A percentile compares a stretch with the other conserved stretches of the same genome.
These are phyloP conservation scores for Aquilaria agallochum DNA, from an alignment of 441 rosid genomes.

Conservation along the genomic window DNA sequence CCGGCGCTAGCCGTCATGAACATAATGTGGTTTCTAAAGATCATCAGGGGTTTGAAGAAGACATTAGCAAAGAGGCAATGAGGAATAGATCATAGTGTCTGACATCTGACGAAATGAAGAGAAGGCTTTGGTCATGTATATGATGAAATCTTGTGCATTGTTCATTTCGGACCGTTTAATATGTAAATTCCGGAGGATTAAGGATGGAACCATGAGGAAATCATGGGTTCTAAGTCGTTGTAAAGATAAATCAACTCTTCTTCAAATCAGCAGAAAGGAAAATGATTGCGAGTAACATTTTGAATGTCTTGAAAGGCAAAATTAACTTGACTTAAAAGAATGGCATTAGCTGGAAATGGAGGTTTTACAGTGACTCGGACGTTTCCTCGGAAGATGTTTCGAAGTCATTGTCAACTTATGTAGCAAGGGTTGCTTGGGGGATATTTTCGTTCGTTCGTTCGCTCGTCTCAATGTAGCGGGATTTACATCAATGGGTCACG, in stretches of 20 bases:
- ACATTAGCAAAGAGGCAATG: slow-evolving; percentile 30
- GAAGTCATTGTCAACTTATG: no score
- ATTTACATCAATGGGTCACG: no score
- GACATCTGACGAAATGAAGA: not conserved
- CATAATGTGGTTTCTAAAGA: slow-evolving; percentile 42
- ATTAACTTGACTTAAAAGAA: no score
- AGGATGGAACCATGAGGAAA: not conserved
- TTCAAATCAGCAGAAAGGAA: no score
- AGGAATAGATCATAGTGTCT: not conserved
- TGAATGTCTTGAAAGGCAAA: no score
- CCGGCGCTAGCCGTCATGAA: slow-evolving; percentile 32
- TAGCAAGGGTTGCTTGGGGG: no score
- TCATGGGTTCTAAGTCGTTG: not conserved
- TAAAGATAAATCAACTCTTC: not conserved
- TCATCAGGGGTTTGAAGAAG: slow-evolving; percentile 38
- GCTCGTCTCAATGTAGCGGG: no score
- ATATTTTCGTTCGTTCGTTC: no score
- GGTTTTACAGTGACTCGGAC: no score
- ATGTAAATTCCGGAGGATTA: not conserved
- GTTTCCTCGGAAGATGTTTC: no score
- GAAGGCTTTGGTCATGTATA: not conserved
- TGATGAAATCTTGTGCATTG: slow-evolving; percentile 1
- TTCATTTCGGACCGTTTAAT: not conserved
- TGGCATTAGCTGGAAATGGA: no score
- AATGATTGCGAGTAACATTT: no score